These are phyloP conservation scores for Rubroboletus satanas DNA, from an alignment of 768 basidiomycete species.

Conservation along the genomic window DNA sequence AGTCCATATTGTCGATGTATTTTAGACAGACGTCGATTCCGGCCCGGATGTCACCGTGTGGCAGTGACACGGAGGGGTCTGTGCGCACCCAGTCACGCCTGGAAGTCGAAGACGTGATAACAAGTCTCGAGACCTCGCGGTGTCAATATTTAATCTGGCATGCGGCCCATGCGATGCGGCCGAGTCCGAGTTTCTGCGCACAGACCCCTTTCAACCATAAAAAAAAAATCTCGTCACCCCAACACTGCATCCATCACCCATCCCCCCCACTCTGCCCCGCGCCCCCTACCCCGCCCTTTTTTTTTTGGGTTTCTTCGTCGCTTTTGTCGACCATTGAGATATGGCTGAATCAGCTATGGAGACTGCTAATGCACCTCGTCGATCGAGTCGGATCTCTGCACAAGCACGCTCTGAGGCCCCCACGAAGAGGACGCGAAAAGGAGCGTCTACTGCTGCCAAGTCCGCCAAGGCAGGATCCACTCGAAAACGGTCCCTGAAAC, in stretches of 20 bases:
- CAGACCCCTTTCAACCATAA: constrained; percentile 14
- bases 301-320: neutral
- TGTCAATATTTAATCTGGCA: constrained; percentile 17
- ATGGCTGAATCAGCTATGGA: constrained; percentile 15
- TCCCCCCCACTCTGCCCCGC: neutral
- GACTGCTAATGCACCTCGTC: constrained; percentile 38
- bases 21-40: no score
- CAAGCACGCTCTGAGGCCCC: constrained; percentile 38
- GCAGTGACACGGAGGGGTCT: neutral
- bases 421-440: constrained; percentile 14
- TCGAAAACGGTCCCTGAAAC: constrained; percentile 35
- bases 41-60: neutral
- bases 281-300: neutral
- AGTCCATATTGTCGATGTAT: no score
- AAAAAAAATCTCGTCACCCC: constrained; percentile 12
- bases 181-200: constrained; percentile 22
- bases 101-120: neutral
- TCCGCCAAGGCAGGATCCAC: constrained; percentile 32
- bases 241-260: neutral
- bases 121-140: neutral
- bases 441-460: constrained; percentile 14
- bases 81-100: neutral
- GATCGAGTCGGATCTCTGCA: constrained; percentile 55
- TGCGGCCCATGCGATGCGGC: constrained; percentile 16
- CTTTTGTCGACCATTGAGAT: no score